These are phyloP conservation scores for Eryngium alpinum DNA, from an alignment of 140 eudicot genomes.

Conservation along the genomic window DNA sequence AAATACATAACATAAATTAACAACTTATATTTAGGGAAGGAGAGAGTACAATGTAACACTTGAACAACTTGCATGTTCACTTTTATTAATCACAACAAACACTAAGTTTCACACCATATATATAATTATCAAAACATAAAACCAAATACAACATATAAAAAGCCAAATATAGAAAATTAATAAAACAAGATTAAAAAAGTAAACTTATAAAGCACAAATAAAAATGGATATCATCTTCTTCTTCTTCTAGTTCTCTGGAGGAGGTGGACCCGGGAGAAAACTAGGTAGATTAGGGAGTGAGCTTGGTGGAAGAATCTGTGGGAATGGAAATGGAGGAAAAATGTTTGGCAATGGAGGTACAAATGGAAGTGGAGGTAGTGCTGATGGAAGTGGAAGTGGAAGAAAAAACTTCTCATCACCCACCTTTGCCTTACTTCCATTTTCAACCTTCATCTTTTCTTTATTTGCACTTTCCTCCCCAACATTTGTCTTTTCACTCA, in stretches of 20 bases:
- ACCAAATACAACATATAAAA: neutral
- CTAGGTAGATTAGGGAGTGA: neutral
- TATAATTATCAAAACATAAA: neutral
- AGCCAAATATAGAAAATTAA: no score
- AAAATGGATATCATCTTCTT: neutral
- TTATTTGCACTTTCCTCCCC: neutral
- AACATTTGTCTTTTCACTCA: slow-evolving; percentile 5
- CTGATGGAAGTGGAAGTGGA: neutral
- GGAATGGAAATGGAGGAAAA: slow-evolving; percentile 5
- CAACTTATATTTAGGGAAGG: no score
- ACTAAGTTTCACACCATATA: neutral
- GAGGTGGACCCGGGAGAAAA: neutral
- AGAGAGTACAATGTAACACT: no score
- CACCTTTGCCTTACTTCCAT: neutral
- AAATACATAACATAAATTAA: no score
- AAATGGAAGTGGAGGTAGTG: no score
- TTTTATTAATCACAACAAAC: neutral
- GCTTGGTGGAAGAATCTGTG: neutral
- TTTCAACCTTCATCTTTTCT: neutral
- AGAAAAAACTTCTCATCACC: neutral
- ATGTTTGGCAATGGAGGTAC: neutral
- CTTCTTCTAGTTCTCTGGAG: slow-evolving; percentile 1
- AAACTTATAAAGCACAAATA: no score
- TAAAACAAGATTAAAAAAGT: no score
- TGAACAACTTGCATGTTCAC: neutral